These are phyloP conservation scores for Calonectria leucothoes DNA, from an alignment of 2,329 filamentous ascomycete species.

Conservation along the genomic window DNA sequence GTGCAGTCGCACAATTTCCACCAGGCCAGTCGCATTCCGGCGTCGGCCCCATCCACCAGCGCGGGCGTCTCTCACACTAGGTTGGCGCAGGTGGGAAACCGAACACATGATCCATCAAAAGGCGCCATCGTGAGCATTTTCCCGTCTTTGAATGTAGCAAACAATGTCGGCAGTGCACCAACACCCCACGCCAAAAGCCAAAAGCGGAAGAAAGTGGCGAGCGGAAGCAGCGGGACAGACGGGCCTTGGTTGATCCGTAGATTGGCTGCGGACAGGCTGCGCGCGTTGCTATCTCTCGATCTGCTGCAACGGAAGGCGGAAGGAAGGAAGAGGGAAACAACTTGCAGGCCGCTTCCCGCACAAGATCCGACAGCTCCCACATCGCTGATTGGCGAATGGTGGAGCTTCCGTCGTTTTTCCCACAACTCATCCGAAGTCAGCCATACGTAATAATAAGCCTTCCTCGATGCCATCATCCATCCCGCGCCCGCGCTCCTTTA, in stretches of 20 bases:
- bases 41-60: not conserved
- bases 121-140: not conserved
- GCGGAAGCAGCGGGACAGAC: not conserved
- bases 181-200: not conserved
- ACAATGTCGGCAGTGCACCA: not conserved
- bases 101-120: not conserved
- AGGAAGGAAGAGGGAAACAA: conserved; percentile 24
- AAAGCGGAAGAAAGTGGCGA: not conserved
- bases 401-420: conserved; percentile 3
- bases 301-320: conserved; percentile 22
- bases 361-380: conserved; percentile 15
- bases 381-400: conserved; percentile 31
- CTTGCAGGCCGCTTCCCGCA: conserved; percentile 14
- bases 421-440: not conserved
- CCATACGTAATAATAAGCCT: not conserved
- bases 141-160: not conserved
- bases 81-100: not conserved
- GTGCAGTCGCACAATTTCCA: too few species aligned
- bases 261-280: not conserved
- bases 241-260: conserved; percentile 13
- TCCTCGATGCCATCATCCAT: not conserved
- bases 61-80: not conserved
- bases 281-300: not conserved
- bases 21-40: not conserved
- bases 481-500: not conserved